Evolutionary conservation across 345 rosid genomes (phyloP).

Genomic region (Ailanthus altissimus): DNA sequence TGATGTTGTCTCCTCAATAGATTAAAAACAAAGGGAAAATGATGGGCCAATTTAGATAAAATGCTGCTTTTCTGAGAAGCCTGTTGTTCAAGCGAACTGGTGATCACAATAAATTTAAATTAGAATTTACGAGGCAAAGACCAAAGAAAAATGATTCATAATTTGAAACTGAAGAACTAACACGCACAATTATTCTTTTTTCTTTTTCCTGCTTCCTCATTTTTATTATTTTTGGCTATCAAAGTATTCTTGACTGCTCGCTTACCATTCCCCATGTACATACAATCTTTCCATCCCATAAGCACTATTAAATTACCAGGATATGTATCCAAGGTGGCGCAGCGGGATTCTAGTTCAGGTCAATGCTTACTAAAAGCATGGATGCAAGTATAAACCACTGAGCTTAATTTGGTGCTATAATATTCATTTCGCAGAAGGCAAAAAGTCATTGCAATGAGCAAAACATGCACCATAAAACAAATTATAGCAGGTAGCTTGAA

Average conservation of each 20-base stretch:
- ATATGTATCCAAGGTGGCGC: neutral
- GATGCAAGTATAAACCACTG: neutral
- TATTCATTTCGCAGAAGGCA: neutral
- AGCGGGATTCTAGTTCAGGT: neutral
- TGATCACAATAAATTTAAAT: conserved; percentile 27
- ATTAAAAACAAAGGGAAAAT: conserved; percentile 62
- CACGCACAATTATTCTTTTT: neutral
- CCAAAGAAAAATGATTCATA: conserved; percentile 14
- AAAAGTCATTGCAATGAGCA: neutral
- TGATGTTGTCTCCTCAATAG: conserved; percentile 44
- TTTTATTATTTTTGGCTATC: neutral
- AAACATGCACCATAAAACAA: neutral
- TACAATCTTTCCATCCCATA: conserved; percentile 5
- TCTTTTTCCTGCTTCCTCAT: neutral
- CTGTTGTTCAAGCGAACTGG: conserved; percentile 44
- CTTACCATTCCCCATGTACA: neutral
- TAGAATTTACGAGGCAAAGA: conserved; percentile 24
- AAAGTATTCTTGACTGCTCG: conserved; percentile 6
- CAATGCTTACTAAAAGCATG: neutral
- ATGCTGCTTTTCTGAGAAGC: conserved; percentile 46
- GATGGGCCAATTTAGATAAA: conserved; percentile 62
- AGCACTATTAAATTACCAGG: neutral
- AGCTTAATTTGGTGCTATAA: neutral
- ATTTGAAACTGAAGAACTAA: neutral
- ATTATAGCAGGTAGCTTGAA: neutral